Conservation (phyloP, 257 asterid species). For the Anisodus acutangulus region DNA sequence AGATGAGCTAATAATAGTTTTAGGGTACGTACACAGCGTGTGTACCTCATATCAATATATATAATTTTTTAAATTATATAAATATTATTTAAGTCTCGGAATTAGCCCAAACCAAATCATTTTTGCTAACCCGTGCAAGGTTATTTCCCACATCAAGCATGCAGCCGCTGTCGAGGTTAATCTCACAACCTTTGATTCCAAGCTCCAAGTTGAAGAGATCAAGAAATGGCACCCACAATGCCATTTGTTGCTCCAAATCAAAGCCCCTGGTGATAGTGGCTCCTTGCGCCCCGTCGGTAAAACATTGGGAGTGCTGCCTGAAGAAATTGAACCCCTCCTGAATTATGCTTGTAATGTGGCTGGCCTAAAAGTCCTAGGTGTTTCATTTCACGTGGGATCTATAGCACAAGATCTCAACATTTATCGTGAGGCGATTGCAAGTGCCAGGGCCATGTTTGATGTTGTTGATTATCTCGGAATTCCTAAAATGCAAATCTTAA, state of each 20-base stretch:
- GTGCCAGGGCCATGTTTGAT: slow-evolving; percentile 20
- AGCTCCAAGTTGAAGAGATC: slow-evolving; percentile 24
- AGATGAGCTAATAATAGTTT: too few species aligned
- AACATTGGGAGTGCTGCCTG: not conserved
- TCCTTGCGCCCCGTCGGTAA: slow-evolving; percentile 5
- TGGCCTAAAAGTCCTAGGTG: slow-evolving; percentile 4
- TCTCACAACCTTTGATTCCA: slow-evolving; percentile 29
- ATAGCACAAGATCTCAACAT: not conserved
- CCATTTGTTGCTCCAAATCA: slow-evolving; percentile 18
- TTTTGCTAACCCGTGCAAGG: slow-evolving; percentile 28
- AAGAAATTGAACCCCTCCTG: not conserved
- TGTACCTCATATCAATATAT: too few species aligned
- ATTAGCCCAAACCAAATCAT: slow-evolving; percentile 13
- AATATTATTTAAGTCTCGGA: not conserved
- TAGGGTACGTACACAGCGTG: too few species aligned
- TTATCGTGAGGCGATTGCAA: slow-evolving; percentile 13
- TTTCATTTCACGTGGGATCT: slow-evolving; percentile 28
- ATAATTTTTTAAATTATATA: too few species aligned
- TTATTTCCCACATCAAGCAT: slow-evolving; percentile 16
- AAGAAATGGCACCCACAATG: slow-evolving; percentile 28
- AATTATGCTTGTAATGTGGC: not conserved
- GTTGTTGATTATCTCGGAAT: not conserved
- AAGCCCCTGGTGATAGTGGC: slow-evolving; percentile 6
- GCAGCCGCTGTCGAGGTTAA: slow-evolving; percentile 19
- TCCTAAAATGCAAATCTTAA: not conserved